Conservation (phyloP, 176 grass and related monocot species). For the Pontederia paniculata region DNA sequence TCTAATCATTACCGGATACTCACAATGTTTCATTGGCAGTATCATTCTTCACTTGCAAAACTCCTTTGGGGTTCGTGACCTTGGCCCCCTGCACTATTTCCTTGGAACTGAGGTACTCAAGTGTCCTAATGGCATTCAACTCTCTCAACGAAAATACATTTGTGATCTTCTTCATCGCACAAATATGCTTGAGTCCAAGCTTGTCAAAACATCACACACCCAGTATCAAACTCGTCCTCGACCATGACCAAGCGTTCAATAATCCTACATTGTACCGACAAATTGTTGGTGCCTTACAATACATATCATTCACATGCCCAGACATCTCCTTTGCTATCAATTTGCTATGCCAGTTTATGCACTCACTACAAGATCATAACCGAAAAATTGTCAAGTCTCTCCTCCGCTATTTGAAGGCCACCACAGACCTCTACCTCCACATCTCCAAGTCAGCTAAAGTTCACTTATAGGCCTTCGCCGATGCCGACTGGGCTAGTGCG, state of each 20-base stretch:
- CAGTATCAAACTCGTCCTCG: background rate
- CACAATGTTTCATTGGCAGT: background rate
- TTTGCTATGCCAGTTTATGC: conserved; percentile 1
- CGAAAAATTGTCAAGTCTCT: background rate
- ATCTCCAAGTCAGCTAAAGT: background rate
- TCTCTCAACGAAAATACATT: conserved; percentile 5
- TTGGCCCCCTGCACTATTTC: no score
- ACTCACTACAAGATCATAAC: background rate
- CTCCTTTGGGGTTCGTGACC: background rate
- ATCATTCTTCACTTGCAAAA: background rate
- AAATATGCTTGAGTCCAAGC: background rate
- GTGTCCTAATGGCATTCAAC: background rate
- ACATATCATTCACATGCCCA: background rate
- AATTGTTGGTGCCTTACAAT: conserved; percentile 12
- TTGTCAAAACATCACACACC: background rate
- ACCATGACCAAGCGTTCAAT: background rate
- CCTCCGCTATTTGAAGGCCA: conserved; percentile 7
- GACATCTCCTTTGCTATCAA: conserved; percentile 5
- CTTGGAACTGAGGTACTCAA: background rate
- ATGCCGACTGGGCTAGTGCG: background rate
- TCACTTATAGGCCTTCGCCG: background rate
- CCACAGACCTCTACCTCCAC: background rate
- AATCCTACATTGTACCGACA: background rate
- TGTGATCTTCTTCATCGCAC: background rate
- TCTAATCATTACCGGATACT: conserved; percentile 4